phyloP scores from a whole-genome alignment of 768 basidiomycete species.

The Ramaria sp. region DNA sequence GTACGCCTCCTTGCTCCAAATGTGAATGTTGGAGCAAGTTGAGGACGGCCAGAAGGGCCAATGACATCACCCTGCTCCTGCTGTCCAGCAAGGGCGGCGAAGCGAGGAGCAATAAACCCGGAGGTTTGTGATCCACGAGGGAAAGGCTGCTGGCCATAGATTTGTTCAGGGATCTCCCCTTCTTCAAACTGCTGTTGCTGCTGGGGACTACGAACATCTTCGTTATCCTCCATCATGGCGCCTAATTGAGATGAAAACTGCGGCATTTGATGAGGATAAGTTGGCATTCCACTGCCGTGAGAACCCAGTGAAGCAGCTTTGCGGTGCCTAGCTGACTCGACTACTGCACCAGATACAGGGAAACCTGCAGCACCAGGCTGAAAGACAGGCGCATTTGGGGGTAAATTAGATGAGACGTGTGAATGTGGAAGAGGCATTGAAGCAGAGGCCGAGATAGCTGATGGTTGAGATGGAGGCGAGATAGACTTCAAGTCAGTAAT shows the following conservation, averaged over 20 bases:
- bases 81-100: slow-evolving; percentile 63
- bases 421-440: slow-evolving; percentile 39
- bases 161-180: slow-evolving; percentile 60
- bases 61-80: slow-evolving; percentile 46
- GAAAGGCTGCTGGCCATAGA: slow-evolving; percentile 41
- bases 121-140: slow-evolving; percentile 53
- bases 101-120: slow-evolving; percentile 81
- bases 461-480: slow-evolving; percentile 45
- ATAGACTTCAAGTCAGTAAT: slow-evolving; percentile 90
- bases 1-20: slow-evolving; percentile 56
- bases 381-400: slow-evolving; percentile 61
- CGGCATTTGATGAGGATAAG: slow-evolving; percentile 28
- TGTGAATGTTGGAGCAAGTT: slow-evolving; percentile 85
- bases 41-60: slow-evolving; percentile 73
- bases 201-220: slow-evolving; percentile 30
- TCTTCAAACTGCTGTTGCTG: slow-evolving; percentile 45
- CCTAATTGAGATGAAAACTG: slow-evolving; percentile 73
- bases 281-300: slow-evolving; percentile 15
- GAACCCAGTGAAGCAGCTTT: slow-evolving; percentile 70
- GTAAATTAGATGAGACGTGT: slow-evolving; percentile 34
- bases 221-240: slow-evolving; percentile 74
- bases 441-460: slow-evolving; percentile 22
- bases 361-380: slow-evolving; percentile 56
- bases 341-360: slow-evolving; percentile 32
- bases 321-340: slow-evolving; percentile 54